Evolutionary conservation across 2,329 filamentous ascomycete genomes (phyloP), one percentile per base, ranked within the genome.

Genomic region (Aspergillus ochraceoroseus): DNA sequence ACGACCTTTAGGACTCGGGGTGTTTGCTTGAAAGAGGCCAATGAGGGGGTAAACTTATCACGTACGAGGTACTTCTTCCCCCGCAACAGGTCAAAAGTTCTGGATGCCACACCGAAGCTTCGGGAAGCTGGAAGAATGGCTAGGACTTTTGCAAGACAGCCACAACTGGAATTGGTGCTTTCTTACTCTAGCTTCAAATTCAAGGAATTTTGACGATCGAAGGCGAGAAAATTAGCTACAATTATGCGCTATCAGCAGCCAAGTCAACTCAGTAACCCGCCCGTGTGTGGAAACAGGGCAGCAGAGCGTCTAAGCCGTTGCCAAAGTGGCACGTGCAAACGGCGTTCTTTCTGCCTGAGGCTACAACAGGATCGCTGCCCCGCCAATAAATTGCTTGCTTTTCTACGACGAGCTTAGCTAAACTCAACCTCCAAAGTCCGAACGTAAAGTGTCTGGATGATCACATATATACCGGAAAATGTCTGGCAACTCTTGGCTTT

Each of bases 321-420:
- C 14, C 32, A 26, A 40, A 33, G 25, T 32, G 41, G 42, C 53
- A 54, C 53, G 49, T 54, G 49, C 45, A 18, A 31, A n/a, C n/a
- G 35, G 20, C 18, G 11, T 9, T 13, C 11, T 36, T 39, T 33
- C 7, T 54, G 53, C 51, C 53, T 55, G 46, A 55, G 51, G 53
- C 51, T 18, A 7, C 38, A 25, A 44, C n/a, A n/a, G 19, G 7
- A n/a, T 15, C 7, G 15, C 23, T 32, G 13, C 31, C 41, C 41
- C 41, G 26, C 34, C 35, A 43, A 36, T 15, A 31, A 32, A 32
- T 31, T 7, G 9, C 19, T 15, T 9, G 11, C n/a, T 38, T n/a
- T 29, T 9, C 15, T 22, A n/a, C 29, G 25, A 26, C 14, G 18
- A 31, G 35, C 26, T 38, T 39, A 9, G 20, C 9, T 9, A 5